Base-by-base conservation (phyloP, 1,139 yeast genomes). In the Eremothecium cymbalariae region DNA sequence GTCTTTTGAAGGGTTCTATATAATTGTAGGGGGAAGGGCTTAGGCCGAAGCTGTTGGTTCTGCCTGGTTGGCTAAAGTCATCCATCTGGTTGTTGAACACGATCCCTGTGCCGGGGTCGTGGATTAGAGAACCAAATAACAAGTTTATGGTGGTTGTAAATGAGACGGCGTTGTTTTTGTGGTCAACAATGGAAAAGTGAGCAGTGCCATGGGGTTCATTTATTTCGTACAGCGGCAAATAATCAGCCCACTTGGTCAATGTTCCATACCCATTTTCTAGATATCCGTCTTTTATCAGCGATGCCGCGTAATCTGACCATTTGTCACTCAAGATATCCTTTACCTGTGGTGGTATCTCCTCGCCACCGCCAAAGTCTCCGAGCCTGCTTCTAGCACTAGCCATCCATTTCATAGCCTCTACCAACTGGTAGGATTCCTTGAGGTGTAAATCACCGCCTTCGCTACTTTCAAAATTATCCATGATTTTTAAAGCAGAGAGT, bases 401-500 rank as follows among this genome's bases (percentile, higher is more conserved):
- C 70, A 85, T 71, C 95, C 95, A 90, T 58, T 88, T 88, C 93
- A 88, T 85, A 5, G 83, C 64, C 58, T 90, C 98, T 9, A 86
- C 64, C 9, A 85, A 55, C 37, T 83, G 67, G 50, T 84, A 95
- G 2, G 76, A 65, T n/a, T 71, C 66, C 4, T 68, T 49, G 0
- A 65, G 64, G 4, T 52, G 51, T 47, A 67, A 65, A 39, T 74
- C 77, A 4, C 62, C 61, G 6, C 67, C 68, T 11, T 53, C 49
- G 4, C 49, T 46, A 22, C 55, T 51, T n/a, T 64, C 62, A 50
- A 65, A 75, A 6, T 50, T 39, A 39, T 70, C 67, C 51, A 74
- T 48, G 25, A 85, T 72, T 39, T 77, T 74, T 38, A 90, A 63
- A 0, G 94, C 96, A 1, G 88, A 70, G 8, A 82, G 49, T 34